Conservation (phyloP, 1,284 basidiomycete species). For the Ganoderma multipileum region DNA sequence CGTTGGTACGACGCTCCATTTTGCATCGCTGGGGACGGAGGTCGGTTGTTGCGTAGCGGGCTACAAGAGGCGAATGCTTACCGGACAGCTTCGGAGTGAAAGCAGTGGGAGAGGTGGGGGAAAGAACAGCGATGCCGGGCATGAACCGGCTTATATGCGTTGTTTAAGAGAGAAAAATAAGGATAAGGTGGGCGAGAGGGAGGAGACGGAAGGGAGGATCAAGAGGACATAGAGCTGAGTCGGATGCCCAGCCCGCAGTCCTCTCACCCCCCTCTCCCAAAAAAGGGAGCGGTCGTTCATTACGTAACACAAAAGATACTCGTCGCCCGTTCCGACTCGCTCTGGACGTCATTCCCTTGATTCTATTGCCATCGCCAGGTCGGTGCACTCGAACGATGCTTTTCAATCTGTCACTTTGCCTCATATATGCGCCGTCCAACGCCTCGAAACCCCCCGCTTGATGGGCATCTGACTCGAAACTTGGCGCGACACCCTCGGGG, state of each 20-base stretch:
- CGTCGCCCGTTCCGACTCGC: background rate
- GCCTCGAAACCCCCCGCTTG: background rate
- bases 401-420: background rate
- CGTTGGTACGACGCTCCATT: constrained; percentile 41
- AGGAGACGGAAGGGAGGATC: constrained; percentile 15
- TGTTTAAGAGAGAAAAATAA: constrained; percentile 26
- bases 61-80: constrained; percentile 24
- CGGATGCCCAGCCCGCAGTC: constrained; percentile 4
- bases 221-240: constrained; percentile 14
- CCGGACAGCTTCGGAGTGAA: constrained; percentile 36
- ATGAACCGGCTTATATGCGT: constrained; percentile 33
- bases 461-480: background rate
- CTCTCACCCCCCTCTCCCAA: constrained; percentile 2
- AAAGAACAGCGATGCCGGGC: constrained; percentile 44
- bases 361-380: background rate
- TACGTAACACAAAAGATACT: constrained; percentile 10
- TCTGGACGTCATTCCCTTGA: background rate
- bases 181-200: constrained; percentile 33
- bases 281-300: background rate
- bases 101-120: constrained; percentile 37
- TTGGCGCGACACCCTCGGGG: background rate
- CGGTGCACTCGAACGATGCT: background rate
- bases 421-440: background rate
- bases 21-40: constrained; percentile 39
- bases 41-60: constrained; percentile 16